phyloP scores from a whole-genome alignment of 768 basidiomycete species.

The Lentinula boryana region DNA sequence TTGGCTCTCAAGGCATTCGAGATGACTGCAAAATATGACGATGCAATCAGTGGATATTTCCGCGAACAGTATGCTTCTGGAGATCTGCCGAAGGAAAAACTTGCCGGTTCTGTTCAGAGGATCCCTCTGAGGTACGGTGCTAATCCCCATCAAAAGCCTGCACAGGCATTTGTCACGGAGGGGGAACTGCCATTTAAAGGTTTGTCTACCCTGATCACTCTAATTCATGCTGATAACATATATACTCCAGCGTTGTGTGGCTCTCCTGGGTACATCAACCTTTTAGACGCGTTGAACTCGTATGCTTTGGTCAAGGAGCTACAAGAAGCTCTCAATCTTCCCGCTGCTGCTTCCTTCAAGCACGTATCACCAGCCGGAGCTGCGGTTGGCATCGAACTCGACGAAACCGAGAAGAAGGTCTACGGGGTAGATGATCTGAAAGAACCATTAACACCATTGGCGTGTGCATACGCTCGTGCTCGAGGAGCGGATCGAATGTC shows the following conservation, averaged over 20 bases:
- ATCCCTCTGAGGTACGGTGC: constrained; percentile 90
- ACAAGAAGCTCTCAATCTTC: constrained; percentile 77
- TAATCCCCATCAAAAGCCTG: constrained; percentile 98
- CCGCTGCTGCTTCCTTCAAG: constrained; percentile 98
- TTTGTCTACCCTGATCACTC: constrained; percentile 19
- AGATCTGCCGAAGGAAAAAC: constrained; percentile 55
- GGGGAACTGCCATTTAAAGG: constrained; percentile 94
- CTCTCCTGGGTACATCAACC: constrained; percentile 97
- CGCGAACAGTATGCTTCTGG: constrained; percentile 89
- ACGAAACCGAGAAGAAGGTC: constrained; percentile 83
- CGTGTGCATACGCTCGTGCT: constrained; percentile 92
- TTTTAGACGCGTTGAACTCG: constrained; percentile 95
- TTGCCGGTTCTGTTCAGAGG: constrained; percentile 72
- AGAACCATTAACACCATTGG: constrained; percentile 81
- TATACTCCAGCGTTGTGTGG: constrained; percentile 71
- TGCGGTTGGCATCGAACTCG: constrained; percentile 82
- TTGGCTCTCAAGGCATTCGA: constrained; percentile 97
- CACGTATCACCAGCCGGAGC: constrained; percentile 98
- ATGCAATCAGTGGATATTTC: constrained; percentile 95
- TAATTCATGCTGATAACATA: neutral
- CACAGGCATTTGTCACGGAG: constrained; percentile 88
- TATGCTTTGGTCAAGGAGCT: constrained; percentile 95
- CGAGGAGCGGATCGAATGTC: constrained; percentile 99
- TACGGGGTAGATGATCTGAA: constrained; percentile 96
- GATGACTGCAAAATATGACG: constrained; percentile 92